Conservation (phyloP, 1,284 basidiomycete species). For the Spongispora temasekensis region DNA sequence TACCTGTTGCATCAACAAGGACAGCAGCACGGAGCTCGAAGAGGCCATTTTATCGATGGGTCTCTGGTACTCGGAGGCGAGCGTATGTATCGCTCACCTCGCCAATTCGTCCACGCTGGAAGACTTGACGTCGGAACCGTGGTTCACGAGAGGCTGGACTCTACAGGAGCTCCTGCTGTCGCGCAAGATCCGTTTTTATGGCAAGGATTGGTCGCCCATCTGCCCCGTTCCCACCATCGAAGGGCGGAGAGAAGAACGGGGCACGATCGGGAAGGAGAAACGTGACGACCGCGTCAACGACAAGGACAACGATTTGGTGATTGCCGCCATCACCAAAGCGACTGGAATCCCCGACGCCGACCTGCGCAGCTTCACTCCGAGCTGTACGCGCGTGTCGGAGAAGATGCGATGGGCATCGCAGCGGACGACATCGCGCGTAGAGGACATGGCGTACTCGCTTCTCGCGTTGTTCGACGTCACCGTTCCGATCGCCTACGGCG, state of each 20-base stretch:
- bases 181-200: slow-evolving; percentile 30
- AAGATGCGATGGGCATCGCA: slow-evolving; percentile 29
- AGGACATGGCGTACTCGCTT: slow-evolving; percentile 29
- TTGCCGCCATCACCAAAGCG: slow-evolving; percentile 16
- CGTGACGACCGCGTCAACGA: slow-evolving; percentile 26
- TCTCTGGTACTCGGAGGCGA: slow-evolving; percentile 26
- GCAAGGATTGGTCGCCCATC: slow-evolving; percentile 28
- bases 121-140: slow-evolving; percentile 25
- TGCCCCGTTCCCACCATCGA: slow-evolving; percentile 15
- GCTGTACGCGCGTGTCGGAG: slow-evolving; percentile 23
- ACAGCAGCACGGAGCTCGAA: slow-evolving; percentile 27
- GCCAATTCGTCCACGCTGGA: slow-evolving; percentile 21
- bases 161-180: slow-evolving; percentile 26
- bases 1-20: slow-evolving; percentile 33
- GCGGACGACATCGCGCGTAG: slow-evolving; percentile 22
- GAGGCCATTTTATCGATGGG: slow-evolving; percentile 27
- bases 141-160: slow-evolving; percentile 28
- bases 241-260: slow-evolving; percentile 20
- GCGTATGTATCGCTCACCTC: slow-evolving; percentile 28
- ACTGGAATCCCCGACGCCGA: slow-evolving; percentile 26
- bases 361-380: slow-evolving; percentile 23
- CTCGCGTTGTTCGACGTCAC: slow-evolving; percentile 24
- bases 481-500: slow-evolving; percentile 27
- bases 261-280: slow-evolving; percentile 5
- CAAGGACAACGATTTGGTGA: slow-evolving; percentile 24